Conservation (phyloP, 2,329 filamentous ascomycete genomes). For the Cercospora sp. region DNA sequence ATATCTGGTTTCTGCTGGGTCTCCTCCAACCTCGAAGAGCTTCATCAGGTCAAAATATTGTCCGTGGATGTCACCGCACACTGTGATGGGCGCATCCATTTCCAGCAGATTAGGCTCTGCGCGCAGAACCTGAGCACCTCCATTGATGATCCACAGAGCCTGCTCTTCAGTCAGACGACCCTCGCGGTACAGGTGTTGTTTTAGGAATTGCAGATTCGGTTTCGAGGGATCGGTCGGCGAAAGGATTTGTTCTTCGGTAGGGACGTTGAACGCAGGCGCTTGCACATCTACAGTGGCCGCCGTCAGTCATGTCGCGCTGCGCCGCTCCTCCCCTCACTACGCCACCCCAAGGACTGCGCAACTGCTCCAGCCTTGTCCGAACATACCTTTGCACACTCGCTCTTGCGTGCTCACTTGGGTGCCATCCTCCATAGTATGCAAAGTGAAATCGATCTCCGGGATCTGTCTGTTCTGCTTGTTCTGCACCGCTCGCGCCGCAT, state of each 20-base stretch:
- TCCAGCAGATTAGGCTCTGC: slow-evolving; percentile 93
- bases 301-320: slow-evolving; percentile 20
- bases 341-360: not conserved
- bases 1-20: slow-evolving; percentile 93
- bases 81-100: slow-evolving; percentile 99
- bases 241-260: slow-evolving; percentile 92
- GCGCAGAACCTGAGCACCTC: slow-evolving; percentile 82
- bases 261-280: slow-evolving; percentile 89
- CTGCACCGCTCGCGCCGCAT: slow-evolving; percentile 85
- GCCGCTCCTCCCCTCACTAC: not conserved
- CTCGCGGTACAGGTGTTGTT: slow-evolving; percentile 98
- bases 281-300: slow-evolving; percentile 72
- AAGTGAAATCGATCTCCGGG: slow-evolving; percentile 96
- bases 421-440: slow-evolving; percentile 98
- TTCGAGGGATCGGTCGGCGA: slow-evolving; percentile 81
- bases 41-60: slow-evolving; percentile 99
- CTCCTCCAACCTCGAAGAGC: slow-evolving; percentile 95
- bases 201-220: slow-evolving; percentile 90
- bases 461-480: slow-evolving; percentile 79
- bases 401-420: slow-evolving; percentile 92
- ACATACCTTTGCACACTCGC: slow-evolving; percentile 92
- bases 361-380: not conserved
- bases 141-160: slow-evolving; percentile 89
- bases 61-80: slow-evolving; percentile 96
- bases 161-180: slow-evolving; percentile 96